Base-by-base conservation (phyloP, 495 filamentous ascomycete species). In the Aspergillus homomorphus region DNA sequence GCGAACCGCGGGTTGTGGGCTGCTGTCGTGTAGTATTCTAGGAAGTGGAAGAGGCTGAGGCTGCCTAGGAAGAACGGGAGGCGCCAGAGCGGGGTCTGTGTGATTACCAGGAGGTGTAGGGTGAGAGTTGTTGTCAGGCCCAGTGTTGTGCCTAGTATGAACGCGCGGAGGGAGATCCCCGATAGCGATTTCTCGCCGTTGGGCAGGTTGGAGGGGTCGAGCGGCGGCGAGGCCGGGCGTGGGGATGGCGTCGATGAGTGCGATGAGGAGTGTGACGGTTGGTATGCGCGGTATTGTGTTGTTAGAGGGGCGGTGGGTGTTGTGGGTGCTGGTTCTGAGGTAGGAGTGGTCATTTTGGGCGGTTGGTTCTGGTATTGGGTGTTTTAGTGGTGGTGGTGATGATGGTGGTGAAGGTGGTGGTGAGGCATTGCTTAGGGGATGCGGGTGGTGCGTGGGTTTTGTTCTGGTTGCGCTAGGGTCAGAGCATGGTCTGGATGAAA, bases 1-100 rank as follows among this genome's bases (percentile, higher is more conserved):
- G 91, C 91, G n/a, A 80, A 73, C 38, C 76, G 71, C 0, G 91
- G 89, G 75, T 97, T 98, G 73, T 89, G 89, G 21, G 73, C 74
- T 23, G 94, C 94, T 0, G 93, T 97, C 50, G 84, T 87, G 77
- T 82, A 93, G 80, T 89, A 98, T 74, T 98, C 94, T 72, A 98
- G 87, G 76, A 96, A 96, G 74, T 98, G 94, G 81, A 97, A 97
- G 54, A 88, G 67, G 16, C 86, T 84, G 55, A 98, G 85, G 23
- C 84, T 71, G 48, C 80, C 73, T 66, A 92, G 62, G 77, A 98
- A 96, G 78, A 91, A 87, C 18, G 91, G 85, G 1, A 88, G 69
- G 59, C 94, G 89, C 92, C 92, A 97, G 60, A 92, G 80, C 0
- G 82, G 77, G 24, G 71, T 74, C 1, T 58, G 55, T 66, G 24